Conservation (phyloP, 371 early-diverging fungal genomes). For the Umbelopsis sp. region DNA sequence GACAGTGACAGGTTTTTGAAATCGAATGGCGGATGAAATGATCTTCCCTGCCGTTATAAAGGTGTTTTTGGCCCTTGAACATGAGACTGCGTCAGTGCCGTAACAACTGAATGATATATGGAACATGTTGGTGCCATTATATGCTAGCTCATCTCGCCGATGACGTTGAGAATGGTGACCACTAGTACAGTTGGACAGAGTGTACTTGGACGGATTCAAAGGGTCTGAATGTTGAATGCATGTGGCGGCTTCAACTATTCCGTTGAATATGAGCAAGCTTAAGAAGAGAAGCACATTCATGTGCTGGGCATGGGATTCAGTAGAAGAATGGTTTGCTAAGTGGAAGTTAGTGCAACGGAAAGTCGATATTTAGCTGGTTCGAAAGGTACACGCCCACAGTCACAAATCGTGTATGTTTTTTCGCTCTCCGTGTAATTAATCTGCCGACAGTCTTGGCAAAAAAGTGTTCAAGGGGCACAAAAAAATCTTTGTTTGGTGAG, state of each 20-base stretch:
- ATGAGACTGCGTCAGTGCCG: conserved; percentile 18
- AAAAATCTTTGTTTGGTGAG: not conserved
- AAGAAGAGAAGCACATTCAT: conserved; percentile 5
- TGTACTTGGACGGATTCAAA: not conserved
- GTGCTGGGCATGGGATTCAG: not conserved
- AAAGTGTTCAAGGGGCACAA: conserved; percentile 1
- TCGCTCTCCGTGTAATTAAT: not conserved
- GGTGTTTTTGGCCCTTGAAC: conserved; percentile 33
- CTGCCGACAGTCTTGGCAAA: conserved; percentile 11
- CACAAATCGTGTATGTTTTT: no score
- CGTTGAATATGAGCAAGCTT: not conserved
- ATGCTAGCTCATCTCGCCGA: conserved; percentile 9
- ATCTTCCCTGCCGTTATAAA: conserved; percentile 38
- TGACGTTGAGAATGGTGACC: not conserved
- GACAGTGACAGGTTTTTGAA: conserved; percentile 52
- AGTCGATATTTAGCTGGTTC: not conserved
- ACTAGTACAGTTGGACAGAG: not conserved
- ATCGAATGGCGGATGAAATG: conserved; percentile 38
- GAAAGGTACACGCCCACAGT: not conserved
- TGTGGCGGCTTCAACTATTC: conserved; percentile 8
- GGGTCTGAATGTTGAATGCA: conserved; percentile 16
- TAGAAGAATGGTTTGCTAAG: not conserved
- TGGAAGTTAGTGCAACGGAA: not conserved
- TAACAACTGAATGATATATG: conserved; percentile 11
- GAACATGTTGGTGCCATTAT: not conserved